Evolutionary conservation across 352 stramenopile species (phyloP).

Genomic region (Pythium monospermum): DNA sequence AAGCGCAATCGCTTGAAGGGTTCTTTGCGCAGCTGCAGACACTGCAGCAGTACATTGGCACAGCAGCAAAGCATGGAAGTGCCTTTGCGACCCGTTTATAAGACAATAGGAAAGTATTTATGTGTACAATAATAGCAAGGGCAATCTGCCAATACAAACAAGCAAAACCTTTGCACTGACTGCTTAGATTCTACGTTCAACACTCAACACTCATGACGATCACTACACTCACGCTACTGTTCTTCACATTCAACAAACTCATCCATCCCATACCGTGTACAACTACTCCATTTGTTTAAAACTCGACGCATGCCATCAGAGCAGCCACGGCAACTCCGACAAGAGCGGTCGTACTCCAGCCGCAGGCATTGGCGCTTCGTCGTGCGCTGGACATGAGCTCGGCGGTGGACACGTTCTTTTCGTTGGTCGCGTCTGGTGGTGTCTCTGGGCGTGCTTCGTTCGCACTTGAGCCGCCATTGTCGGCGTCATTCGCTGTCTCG

Average conservation of each 20-base stretch:
- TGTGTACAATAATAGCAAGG: no score
- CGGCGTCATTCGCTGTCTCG: background rate
- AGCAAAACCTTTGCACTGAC: no score
- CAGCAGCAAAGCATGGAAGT: constrained; percentile 20
- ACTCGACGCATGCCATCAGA: background rate
- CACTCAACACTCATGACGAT: constrained; percentile 1
- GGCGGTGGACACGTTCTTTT: constrained; percentile 10
- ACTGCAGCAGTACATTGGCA: constrained; percentile 33
- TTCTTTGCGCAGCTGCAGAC: constrained; percentile 48
- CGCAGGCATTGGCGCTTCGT: background rate
- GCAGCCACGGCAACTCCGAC: background rate
- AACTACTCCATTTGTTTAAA: background rate
- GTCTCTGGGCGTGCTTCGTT: background rate
- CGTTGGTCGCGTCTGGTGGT: constrained; percentile 4
- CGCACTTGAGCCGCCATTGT: background rate
- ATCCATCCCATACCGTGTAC: background rate
- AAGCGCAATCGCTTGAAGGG: constrained; percentile 22
- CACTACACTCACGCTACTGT: background rate
- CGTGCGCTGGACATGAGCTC: background rate
- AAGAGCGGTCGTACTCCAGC: background rate
- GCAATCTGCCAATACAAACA: no score
- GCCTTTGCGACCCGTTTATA: constrained; percentile 33
- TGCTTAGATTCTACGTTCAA: no score
- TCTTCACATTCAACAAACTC: background rate
- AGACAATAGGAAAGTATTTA: no score